phyloP scores from a whole-genome alignment of 257 asterid species.

The Jaltomata sinuosa region DNA sequence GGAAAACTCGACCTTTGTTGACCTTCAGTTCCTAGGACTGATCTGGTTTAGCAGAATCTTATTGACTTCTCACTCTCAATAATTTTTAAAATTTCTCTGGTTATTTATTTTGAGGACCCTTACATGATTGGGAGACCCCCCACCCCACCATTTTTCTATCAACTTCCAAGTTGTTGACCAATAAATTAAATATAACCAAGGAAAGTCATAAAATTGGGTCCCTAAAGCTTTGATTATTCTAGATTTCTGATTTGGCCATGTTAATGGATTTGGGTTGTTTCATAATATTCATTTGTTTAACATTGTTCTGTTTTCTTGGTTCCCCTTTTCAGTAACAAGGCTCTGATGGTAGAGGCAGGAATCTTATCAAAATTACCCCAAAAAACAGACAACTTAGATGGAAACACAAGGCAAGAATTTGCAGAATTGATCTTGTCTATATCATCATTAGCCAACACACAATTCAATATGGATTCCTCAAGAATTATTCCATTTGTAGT shows the following conservation, averaged over 20 bases:
- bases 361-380: conserved; percentile 50
- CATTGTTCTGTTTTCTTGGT: conserved; percentile 1
- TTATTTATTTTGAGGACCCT: conserved; percentile 7
- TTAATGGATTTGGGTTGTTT: not conserved
- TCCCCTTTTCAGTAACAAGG: conserved; percentile 68
- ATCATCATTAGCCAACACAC: conserved; percentile 52
- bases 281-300: not conserved
- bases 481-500: conserved; percentile 29
- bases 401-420: conserved; percentile 34
- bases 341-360: conserved; percentile 82
- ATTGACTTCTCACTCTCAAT: conserved; percentile 32
- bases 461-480: conserved; percentile 33
- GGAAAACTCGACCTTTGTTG: conserved; percentile 12
- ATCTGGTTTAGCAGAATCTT: conserved; percentile 32
- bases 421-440: conserved; percentile 51
- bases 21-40: conserved; percentile 25
- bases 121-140: conserved; percentile 8
- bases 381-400: conserved; percentile 26
- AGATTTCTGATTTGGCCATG: not conserved
- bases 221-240: not conserved
- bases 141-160: not conserved
- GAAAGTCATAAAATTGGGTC: not conserved
- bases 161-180: not conserved
- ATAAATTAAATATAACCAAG: not conserved
- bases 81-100: conserved; percentile 5